Base-by-base conservation (phyloP, 1,139 yeast species). In the Candida tetrigidarum region DNA sequence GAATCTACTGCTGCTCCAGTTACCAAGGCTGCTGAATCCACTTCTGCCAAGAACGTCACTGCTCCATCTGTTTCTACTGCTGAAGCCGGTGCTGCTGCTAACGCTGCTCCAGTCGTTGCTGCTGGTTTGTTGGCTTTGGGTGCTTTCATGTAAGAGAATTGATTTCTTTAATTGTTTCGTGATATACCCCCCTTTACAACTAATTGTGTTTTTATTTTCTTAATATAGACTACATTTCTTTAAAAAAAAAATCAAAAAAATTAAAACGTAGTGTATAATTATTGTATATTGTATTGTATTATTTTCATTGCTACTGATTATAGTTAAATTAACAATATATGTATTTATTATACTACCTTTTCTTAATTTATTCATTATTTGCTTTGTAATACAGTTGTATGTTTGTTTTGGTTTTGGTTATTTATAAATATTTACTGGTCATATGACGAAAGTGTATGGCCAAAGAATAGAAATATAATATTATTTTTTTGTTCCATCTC, bases 21-120 rank as follows among this genome's bases (percentile, higher is more conserved):
- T 25, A 28, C 32, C 18, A 12, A 28, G 6, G 19, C 12, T 14
- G 44, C 52, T 22, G 56, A 56, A 43, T 50, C 58, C 43, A 37
- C 53, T 18, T 57, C 59, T 49, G 64, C 62, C 47, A 67, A 63
- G 42, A 52, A 57, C 35, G 61, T 68, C 43, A 50, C 59, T 41
- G 61, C 71, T 22, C 56, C 56, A 39, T 48, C 52, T 43, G 50
- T 54, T 29, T 46, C 52, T 33, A 43, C 48, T n/a, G 50, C 55
- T 37, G 41, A 50, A 22, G 50, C 43, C 38, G 52, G 42, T 36
- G 56, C 54, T 43, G 53, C 54, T 30, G 51, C 43, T 32, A 43
- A 46, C 30, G 50, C 51, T 44, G 53, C 49, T 39, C 55, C 62
- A 46, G 57, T 37, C 28, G 60, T 57, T 42, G 56, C 62, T 47